These are phyloP conservation scores for Hericium rajendrae DNA, from an alignment of 768 basidiomycete species.

Conservation along the genomic window DNA sequence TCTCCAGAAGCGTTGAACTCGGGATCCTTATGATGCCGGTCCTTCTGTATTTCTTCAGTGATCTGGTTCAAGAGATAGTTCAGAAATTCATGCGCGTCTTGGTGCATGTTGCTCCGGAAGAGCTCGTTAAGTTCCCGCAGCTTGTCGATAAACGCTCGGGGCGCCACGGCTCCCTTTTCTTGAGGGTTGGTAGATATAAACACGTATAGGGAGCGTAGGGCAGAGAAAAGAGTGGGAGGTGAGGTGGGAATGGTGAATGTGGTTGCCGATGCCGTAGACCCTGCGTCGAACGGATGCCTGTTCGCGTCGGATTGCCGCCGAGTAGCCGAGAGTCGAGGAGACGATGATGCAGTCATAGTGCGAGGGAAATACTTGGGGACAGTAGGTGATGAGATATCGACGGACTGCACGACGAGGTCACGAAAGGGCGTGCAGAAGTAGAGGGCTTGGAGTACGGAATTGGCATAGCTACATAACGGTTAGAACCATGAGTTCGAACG, in stretches of 20 bases:
- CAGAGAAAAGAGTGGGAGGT: constrained; percentile 78
- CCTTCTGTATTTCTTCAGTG: constrained; percentile 85
- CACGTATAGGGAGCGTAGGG: constrained; percentile 85
- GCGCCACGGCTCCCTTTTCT: constrained; percentile 80
- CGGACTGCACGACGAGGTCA: constrained; percentile 71
- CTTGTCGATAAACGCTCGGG: constrained; percentile 87
- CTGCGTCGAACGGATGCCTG: constrained; percentile 24
- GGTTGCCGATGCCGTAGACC: constrained; percentile 22
- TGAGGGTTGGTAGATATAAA: constrained; percentile 72
- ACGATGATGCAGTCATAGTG: constrained; percentile 20
- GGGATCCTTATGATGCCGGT: constrained; percentile 30
- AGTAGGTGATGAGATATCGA: constrained; percentile 39
- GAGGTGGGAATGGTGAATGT: constrained; percentile 41
- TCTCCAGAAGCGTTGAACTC: constrained; percentile 31
- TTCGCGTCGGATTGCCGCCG: constrained; percentile 56
- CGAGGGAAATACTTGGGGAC: constrained; percentile 22
- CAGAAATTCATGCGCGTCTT: constrained; percentile 97
- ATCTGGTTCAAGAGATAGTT: constrained; percentile 90
- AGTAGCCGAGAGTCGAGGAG: constrained; percentile 25
- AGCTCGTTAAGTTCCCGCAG: constrained; percentile 87
- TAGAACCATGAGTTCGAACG: not conserved
- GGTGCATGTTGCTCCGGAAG: constrained; percentile 88
- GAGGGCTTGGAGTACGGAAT: constrained; percentile 95
- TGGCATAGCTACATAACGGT: constrained; percentile 69
- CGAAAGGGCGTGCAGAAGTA: constrained; percentile 94